Evolutionary conservation across 768 basidiomycete species (phyloP).

Genomic region (Naganishia onofrii): DNA sequence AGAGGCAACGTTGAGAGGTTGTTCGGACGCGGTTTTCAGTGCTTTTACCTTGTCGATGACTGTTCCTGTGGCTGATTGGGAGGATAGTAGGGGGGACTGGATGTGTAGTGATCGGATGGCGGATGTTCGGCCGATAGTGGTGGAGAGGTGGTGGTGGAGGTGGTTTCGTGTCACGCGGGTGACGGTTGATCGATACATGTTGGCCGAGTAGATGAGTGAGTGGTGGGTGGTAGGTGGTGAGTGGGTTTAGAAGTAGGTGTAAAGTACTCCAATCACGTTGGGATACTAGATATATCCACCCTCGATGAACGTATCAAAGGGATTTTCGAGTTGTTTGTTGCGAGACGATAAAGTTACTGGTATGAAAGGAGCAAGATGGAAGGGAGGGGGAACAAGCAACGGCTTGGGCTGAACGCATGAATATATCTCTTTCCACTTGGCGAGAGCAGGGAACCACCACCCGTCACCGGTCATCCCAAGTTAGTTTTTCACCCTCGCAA

Average conservation of each 20-base stretch:
- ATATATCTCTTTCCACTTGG: not conserved
- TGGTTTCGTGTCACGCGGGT: slow-evolving; percentile 10
- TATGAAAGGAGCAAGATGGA: not conserved
- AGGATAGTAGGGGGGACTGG: slow-evolving; percentile 10
- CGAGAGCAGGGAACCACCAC: not conserved
- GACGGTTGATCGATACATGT: slow-evolving; percentile 11
- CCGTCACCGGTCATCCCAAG: not conserved
- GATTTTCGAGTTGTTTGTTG: not conserved
- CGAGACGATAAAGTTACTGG: not conserved
- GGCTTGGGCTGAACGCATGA: not conserved
- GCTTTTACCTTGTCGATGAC: slow-evolving; percentile 11
- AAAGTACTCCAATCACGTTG: not conserved
- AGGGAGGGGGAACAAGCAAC: not conserved
- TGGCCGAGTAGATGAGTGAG: not conserved
- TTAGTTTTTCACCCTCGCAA: not conserved
- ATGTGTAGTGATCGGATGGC: not conserved
- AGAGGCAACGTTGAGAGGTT: not conserved
- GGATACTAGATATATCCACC: slow-evolving; percentile 1
- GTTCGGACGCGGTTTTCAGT: not conserved
- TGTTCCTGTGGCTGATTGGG: not conserved
- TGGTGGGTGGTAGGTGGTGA: not conserved
- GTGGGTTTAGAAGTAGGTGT: not conserved
- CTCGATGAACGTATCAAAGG: slow-evolving; percentile 8
- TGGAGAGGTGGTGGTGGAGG: not conserved
- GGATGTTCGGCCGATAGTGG: not conserved